Evolutionary conservation across 2,329 filamentous ascomycete species (phyloP).

Genomic region (Cladosporium colombiae): DNA sequence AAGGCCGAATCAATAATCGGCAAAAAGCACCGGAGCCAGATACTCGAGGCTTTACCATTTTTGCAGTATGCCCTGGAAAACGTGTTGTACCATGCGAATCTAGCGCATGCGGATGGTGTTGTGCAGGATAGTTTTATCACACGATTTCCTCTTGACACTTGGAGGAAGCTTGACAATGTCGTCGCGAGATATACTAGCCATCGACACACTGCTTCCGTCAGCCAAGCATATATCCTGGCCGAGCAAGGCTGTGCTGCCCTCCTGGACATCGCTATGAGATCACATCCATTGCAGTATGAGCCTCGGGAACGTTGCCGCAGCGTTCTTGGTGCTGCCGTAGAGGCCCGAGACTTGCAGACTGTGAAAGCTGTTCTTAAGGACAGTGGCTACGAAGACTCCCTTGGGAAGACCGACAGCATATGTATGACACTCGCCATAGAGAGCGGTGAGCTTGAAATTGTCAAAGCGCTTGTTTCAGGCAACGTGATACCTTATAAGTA

Average conservation of each 20-base stretch:
- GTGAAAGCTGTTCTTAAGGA: neutral
- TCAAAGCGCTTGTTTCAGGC: neutral
- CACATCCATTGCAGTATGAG: neutral
- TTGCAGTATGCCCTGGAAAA: neutral
- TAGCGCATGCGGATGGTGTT: neutral
- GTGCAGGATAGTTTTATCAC: neutral
- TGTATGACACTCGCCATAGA: neutral
- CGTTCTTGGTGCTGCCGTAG: neutral
- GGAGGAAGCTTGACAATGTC: neutral
- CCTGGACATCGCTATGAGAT: neutral
- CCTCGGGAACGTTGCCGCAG: neutral
- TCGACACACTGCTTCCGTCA: neutral
- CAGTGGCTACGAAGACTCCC: neutral
- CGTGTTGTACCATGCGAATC: neutral
- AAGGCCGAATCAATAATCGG: neutral
- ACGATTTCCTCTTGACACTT: neutral
- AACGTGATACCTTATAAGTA: neutral
- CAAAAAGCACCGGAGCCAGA: neutral
- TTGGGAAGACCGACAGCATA: neutral
- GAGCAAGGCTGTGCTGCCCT: neutral
- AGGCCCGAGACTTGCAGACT: neutral
- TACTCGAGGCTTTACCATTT: neutral
- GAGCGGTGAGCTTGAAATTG: neutral
- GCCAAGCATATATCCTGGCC: neutral
- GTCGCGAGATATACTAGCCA: neutral